Percentiles rank a stretch among this genome's conserved stretches.
These are phyloP conservation scores for Serendipita sp. DNA, from an alignment of 768 basidiomycete species.

Conservation along the genomic window DNA sequence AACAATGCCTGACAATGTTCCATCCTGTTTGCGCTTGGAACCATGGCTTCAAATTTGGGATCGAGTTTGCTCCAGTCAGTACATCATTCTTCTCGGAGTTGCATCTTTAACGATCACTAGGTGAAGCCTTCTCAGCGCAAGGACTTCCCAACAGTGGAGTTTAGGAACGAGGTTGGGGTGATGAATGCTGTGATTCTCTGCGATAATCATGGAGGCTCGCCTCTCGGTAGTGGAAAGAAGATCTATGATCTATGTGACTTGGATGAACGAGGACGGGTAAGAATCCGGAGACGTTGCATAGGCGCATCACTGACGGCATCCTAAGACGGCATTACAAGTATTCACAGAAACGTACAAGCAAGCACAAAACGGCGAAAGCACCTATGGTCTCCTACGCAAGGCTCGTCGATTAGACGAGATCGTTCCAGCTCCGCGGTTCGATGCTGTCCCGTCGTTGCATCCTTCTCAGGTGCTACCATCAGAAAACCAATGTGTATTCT, in stretches of 20 bases:
- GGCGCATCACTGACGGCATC: neutral
- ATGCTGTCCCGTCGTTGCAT: constrained; percentile 4
- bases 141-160: constrained; percentile 45
- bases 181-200: constrained; percentile 70
- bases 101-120: constrained; percentile 24
- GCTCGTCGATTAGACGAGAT: constrained; percentile 69
- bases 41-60: constrained; percentile 71
- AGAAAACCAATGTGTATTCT: constrained; percentile 37
- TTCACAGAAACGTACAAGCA: constrained; percentile 80
- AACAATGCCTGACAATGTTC: constrained; percentile 63
- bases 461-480: constrained; percentile 10
- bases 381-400: constrained; percentile 79
- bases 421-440: constrained; percentile 20
- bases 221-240: constrained; percentile 33
- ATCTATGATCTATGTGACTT: constrained; percentile 76
- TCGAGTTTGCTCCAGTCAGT: constrained; percentile 70
- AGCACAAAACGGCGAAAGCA: constrained; percentile 41
- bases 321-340: constrained; percentile 76
- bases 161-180: constrained; percentile 62
- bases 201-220: constrained; percentile 47
- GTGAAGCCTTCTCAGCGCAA: constrained; percentile 67
- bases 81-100: neutral
- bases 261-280: constrained; percentile 68
- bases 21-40: constrained; percentile 88
- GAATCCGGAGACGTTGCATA: constrained; percentile 13